These are phyloP conservation scores for Pseudevernia furfuracea DNA, from an alignment of 495 filamentous ascomycete species.

Conservation along the genomic window DNA sequence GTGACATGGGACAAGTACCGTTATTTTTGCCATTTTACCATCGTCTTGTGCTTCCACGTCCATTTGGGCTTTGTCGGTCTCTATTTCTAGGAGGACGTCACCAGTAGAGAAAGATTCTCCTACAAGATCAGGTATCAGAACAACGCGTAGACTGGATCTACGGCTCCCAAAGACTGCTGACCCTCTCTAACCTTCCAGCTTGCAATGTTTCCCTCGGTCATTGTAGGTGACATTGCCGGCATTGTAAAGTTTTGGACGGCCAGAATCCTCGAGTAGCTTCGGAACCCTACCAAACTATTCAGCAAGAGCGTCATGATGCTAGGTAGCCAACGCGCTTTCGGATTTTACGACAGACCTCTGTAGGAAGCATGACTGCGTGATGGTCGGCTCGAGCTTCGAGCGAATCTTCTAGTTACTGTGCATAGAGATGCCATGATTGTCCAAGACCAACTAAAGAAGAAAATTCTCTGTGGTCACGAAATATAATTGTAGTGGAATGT, in stretches of 20 bases:
- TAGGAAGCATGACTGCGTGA: slow-evolving; percentile 10
- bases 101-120: slow-evolving; percentile 64
- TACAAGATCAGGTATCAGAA: slow-evolving; percentile 17
- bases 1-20: slow-evolving; percentile 29
- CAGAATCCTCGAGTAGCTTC: slow-evolving; percentile 46
- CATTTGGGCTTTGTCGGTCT: slow-evolving; percentile 85
- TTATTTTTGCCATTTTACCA: slow-evolving; percentile 70
- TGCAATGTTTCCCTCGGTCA: slow-evolving; percentile 79
- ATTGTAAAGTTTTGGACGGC: slow-evolving; percentile 75
- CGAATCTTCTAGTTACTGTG: slow-evolving; percentile 12
- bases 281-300: slow-evolving; percentile 45
- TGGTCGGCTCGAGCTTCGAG: slow-evolving; percentile 9
- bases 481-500: too few relatives aligned
- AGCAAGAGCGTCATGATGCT: background rate
- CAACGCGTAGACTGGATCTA: background rate
- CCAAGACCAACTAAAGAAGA: background rate
- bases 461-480: background rate
- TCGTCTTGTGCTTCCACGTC: slow-evolving; percentile 86
- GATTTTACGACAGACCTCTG: slow-evolving; percentile 15
- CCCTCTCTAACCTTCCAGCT: slow-evolving; percentile 73
- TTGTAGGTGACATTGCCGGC: slow-evolving; percentile 79
- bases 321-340: background rate
- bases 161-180: slow-evolving; percentile 18
- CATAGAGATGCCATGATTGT: slow-evolving; percentile 18
- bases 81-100: slow-evolving; percentile 77